phyloP scores from a whole-genome alignment of 225 moss, liverwort and hornwort species.

The Takakia lepidozioides region DNA sequence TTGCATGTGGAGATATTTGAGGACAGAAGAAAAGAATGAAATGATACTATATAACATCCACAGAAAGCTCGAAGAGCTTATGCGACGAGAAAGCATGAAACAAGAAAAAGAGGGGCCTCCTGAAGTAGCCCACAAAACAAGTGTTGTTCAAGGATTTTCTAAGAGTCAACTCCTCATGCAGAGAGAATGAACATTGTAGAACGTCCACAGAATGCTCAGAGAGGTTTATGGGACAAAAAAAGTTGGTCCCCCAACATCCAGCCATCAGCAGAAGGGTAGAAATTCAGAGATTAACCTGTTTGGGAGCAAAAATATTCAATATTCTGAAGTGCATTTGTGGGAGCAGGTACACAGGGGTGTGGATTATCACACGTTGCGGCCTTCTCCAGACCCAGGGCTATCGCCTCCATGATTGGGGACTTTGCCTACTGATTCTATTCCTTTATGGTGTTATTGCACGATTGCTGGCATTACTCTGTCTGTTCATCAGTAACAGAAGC shows the following conservation, averaged over 20 bases:
- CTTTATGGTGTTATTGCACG: constrained; percentile 64
- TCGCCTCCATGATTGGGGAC: constrained; percentile 24
- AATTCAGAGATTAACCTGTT: not conserved
- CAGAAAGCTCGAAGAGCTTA: too few species aligned
- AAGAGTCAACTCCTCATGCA: too few species aligned
- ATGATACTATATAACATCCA: too few species aligned
- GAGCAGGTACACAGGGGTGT: constrained; percentile 87
- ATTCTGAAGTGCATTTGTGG: not conserved
- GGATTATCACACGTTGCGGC: constrained; percentile 77
- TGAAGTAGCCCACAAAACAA: too few species aligned
- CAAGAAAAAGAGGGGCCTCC: too few species aligned
- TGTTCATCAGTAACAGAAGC: constrained; percentile 57
- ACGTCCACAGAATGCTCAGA: too few species aligned
- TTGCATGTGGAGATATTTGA: too few species aligned
- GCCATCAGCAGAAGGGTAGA: not conserved
- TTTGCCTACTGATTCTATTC: constrained; percentile 53
- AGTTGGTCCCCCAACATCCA: not conserved
- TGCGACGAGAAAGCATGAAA: too few species aligned
- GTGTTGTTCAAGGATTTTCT: too few species aligned
- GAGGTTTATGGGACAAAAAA: not conserved
- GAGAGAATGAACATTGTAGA: too few species aligned
- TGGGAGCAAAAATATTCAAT: not conserved
- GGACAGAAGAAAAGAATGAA: too few species aligned
- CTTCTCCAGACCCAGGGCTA: constrained; percentile 51
- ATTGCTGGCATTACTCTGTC: constrained; percentile 58